Evolutionary conservation across 192 early-diverging fungal species (phyloP).

Genomic region (Podila horticola): DNA sequence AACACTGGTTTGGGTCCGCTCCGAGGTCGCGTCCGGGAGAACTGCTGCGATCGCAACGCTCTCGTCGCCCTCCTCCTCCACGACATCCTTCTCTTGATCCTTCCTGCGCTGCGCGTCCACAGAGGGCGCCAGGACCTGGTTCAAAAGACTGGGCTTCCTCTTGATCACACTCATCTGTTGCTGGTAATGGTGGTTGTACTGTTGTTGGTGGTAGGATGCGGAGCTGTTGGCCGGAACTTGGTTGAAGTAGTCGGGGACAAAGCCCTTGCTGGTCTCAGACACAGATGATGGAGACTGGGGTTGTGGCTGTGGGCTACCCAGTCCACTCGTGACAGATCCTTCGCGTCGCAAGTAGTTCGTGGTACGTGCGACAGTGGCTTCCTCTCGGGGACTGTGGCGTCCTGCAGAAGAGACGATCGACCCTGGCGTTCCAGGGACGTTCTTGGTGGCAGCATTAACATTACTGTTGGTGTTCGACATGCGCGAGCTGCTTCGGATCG

Average conservation of each 20-base stretch:
- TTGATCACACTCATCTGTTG: slow-evolving; percentile 6
- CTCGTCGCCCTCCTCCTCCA: slow-evolving; percentile 1
- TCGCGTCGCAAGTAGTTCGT: slow-evolving; percentile 1
- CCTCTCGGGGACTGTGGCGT: slow-evolving; percentile 1
- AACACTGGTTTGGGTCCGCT: neutral
- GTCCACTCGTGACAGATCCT: slow-evolving; percentile 8
- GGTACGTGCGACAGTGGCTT: neutral
- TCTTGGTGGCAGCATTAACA: neutral
- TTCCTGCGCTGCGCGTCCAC: neutral
- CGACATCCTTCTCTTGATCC: neutral
- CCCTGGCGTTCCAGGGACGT: slow-evolving; percentile 17
- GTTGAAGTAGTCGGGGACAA: slow-evolving; percentile 25
- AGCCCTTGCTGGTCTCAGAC: neutral
- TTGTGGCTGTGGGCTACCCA: slow-evolving; percentile 4
- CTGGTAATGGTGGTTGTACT: slow-evolving; percentile 6
- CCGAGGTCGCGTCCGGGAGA: neutral
- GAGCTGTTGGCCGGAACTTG: neutral
- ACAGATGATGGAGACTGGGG: too few species aligned
- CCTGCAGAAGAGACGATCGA: slow-evolving; percentile 4
- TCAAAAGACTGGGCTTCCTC: slow-evolving; percentile 20
- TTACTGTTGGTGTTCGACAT: slow-evolving; percentile 17
- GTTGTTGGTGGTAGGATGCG: slow-evolving; percentile 15
- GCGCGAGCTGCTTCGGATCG: slow-evolving; percentile 31
- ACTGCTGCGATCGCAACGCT: neutral
- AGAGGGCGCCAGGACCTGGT: neutral